Base-by-base conservation (phyloP, 2,329 filamentous ascomycete genomes). In the Paraphaeosphaeria minitans region DNA sequence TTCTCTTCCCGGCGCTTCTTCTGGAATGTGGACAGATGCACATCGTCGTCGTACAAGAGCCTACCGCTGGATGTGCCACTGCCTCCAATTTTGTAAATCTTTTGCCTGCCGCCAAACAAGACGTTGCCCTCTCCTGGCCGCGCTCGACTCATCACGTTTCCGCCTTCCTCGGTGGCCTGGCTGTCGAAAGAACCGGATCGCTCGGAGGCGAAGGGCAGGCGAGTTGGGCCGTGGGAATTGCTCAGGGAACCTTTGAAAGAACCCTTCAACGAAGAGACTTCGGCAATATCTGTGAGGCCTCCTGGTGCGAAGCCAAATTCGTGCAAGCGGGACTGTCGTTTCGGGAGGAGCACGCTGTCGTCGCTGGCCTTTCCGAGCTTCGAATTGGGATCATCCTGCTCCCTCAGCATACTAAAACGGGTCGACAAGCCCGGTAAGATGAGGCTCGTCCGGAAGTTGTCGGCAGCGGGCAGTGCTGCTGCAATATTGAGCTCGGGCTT, bases 371-470 rank as follows among this genome's bases (percentile, higher is more conserved):
- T 97, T 58, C 94, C 94, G 33, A 97, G 84, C 75, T 93, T 90
- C 1, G 92, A 94, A 62, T 82, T 89, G 1, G 94, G 94, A 70
- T 97, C 93, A 74, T 97, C 93, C 75, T 97, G 94, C 77, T 97
- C 94, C 69, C 92, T 84, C 33, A 98, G 81, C 94, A 98, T 98
- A 67, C 94, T 98, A 76, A 99, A 99, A 7, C 95, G 88, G 13
- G 93, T 92, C 0, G 94, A 98, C 4, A 99, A 84, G 43, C 93
- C 94, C 0, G 92, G 93, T 94, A 99, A 96, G 62, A 99, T 83
- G 58, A 99, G 81, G 81, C 95, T 98, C 3, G 95, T 99, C 57
- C 95, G 87, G 77, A 99, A 98, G 72, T 98, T 89, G 77, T 98
- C 92, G 48, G 82, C 88, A 0, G 93, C 84, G 1, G 95, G 95